Evolutionary conservation across 345 rosid genomes (phyloP).

Genomic region (Acer saccharum): DNA sequence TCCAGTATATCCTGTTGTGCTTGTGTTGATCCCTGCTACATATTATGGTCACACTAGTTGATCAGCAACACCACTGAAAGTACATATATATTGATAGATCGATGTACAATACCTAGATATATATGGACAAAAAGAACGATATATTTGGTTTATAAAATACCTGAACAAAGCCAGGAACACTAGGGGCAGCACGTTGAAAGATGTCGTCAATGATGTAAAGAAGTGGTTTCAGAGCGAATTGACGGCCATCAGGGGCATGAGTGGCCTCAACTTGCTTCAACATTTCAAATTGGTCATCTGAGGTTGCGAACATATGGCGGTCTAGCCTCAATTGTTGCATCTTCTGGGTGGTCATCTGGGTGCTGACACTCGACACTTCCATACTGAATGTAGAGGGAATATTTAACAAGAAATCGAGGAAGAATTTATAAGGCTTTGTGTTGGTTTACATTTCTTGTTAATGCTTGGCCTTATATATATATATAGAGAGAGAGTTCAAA

Average conservation of each 20-base stretch:
- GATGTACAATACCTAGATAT: not conserved
- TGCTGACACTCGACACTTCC: constrained; percentile 9
- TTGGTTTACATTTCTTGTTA: constrained; percentile 9
- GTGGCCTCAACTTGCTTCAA: constrained; percentile 59
- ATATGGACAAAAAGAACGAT: not conserved
- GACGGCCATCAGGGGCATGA: constrained; percentile 58
- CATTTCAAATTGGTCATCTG: constrained; percentile 52
- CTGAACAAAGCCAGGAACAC: constrained; percentile 5
- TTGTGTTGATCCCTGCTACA: constrained; percentile 27
- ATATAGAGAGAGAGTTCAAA: not conserved
- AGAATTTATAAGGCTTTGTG: not conserved
- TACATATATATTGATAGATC: not conserved
- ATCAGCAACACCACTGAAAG: not conserved
- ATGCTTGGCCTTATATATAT: constrained; percentile 2
- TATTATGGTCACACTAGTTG: not conserved
- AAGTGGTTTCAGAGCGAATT: constrained; percentile 40
- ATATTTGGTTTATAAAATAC: not conserved
- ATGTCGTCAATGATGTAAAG: constrained; percentile 54
- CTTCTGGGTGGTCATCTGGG: not conserved
- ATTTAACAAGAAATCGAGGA: not conserved
- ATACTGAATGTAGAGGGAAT: constrained; percentile 10
- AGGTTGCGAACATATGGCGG: constrained; percentile 39
- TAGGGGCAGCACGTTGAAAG: constrained; percentile 38
- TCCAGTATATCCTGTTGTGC: constrained; percentile 36
- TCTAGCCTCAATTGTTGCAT: constrained; percentile 1